Percentiles rank a stretch among this genome's conserved stretches.
Conservation (phyloP, 441 rosid genomes). For the Populus tomentosa region DNA sequence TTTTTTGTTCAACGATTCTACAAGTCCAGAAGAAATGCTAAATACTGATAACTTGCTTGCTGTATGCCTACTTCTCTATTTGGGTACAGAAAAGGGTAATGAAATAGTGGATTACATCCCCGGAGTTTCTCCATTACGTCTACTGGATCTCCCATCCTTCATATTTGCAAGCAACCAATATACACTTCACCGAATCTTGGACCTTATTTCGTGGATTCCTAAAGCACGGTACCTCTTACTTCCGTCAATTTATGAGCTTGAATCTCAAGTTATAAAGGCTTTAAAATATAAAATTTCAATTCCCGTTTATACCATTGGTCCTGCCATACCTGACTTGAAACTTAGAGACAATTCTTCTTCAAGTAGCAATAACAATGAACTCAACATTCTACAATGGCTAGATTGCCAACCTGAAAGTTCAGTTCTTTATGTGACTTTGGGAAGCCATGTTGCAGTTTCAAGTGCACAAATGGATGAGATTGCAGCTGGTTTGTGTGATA, state of each 20-base stretch:
- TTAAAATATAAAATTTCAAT: constrained; percentile 11
- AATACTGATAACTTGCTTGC: neutral
- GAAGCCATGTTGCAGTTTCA: constrained; percentile 40
- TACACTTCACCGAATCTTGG: constrained; percentile 6
- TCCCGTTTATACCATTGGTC: constrained; percentile 36
- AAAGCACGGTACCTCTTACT: constrained; percentile 40
- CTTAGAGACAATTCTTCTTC: neutral
- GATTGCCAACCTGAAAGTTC: constrained; percentile 36
- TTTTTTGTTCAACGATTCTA: neutral
- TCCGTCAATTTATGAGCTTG: constrained; percentile 35
- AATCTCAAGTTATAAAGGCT: constrained; percentile 22
- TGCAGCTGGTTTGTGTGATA: constrained; percentile 18
- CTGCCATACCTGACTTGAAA: constrained; percentile 35
- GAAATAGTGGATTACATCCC: constrained; percentile 32
- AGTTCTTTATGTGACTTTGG: constrained; percentile 41
- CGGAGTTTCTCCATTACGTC: constrained; percentile 25
- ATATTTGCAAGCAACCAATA: constrained; percentile 1
- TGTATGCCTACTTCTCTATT: constrained; percentile 6
- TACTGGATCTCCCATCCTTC: constrained; percentile 25
- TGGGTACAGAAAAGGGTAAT: constrained; percentile 31
- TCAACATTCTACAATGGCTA: constrained; percentile 29
- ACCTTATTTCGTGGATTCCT: constrained; percentile 21
- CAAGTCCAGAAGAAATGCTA: neutral
- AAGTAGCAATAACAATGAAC: neutral
- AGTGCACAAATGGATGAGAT: constrained; percentile 40